Evolutionary conservation across 2,329 filamentous ascomycete species (phyloP), one percentile per base, ranked within the genome.

Genomic region (Westerdykella aurantiaca): DNA sequence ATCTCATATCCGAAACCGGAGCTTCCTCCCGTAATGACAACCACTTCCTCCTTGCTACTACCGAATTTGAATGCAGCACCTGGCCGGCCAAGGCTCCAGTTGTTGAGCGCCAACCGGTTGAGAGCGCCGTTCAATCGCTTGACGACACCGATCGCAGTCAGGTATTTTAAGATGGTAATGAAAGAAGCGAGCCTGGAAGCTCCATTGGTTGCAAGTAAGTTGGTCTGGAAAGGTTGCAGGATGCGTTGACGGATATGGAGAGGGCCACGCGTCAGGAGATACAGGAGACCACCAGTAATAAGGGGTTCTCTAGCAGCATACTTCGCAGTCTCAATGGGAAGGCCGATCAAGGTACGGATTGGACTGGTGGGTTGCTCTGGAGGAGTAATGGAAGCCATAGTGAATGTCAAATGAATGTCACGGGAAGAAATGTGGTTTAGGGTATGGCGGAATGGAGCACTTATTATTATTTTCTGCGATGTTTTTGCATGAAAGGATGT

Each of bases 51-150:
- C 39, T 57, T 60, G 11, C n/a, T 37, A 0, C 43, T 46, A 1
- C 57, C 55, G 17, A 61, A 61, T 14, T 44, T 31, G 40, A 57
- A 61, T 0, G 47, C 41, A 13, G 48, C 48, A 4, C 57, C 55
- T 12, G 39, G 48, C 58, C 66, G 50, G 2, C 47, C 37, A 2
- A 61, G 39, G 1, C 41, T 43, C 63, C 67, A 71, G 44, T 69
- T 67, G 55, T 72, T 61, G 42, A 54, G 51, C 9, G 60, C 60
- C 25, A 57, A 35, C 2, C 47, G 29, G 31, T 59, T 60, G 25
- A 61, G 37, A 0, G 45, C 49, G 14, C 38, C 16, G 33, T 56
- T 58, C 16, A 53, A 43, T 12, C 48, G 47, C n/a, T 44, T 52
- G 10, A 49, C 33, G 4, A 58, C 41, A 3, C 54, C 53, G 5